Evolutionary conservation across 129 eudicot species (phyloP), one percentile per base, ranked within the genome.

Genomic region (Heracleum sosnowskyi): DNA sequence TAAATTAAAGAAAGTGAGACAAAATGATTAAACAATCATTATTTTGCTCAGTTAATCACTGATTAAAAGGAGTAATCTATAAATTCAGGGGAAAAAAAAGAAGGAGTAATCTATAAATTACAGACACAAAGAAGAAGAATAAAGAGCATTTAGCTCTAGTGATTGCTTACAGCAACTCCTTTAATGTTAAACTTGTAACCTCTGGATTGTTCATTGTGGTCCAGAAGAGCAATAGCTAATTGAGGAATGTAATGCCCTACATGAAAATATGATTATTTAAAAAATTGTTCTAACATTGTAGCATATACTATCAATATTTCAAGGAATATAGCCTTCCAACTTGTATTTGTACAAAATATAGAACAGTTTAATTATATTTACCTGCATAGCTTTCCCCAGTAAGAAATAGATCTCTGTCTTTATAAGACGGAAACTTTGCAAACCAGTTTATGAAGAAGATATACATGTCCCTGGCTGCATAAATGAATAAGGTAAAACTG

Each of bases 371-470:
- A 3, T 11, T 76, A 51, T 31, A 41, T 44, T 46, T 81, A 96
- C 98, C 98, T 5, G 98, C 98, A 81, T 94, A 94, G 86, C 98
- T 94, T 82, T 94, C 98, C 36, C 98, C 98, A 6, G 97, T 94
- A 37, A 94, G 93, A 83, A 81, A 91, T 39, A 94, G 77, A 75
- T 83, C 91, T 51, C 93, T 73, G 22, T 93, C 80, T 76, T 80
- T 86, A 82, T 79, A 91, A 78, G 90, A 71, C 18, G 98, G 97
- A 75, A 91, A 94, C 87, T 94, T 94, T 55, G 76, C 84, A 63
- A 42, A 88, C 98, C 98, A 94, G 17, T 90, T 91, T 72, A 91
- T 49, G 87, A 94, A 44, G 83, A 94, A 94, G 6, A 84, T 83
- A 73, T 78, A 87, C 96, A 87, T 87, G 83, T 94, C 98, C 74